Evolutionary conservation across 306 rosid genomes (phyloP), one percentile per base, ranked within the genome.

Genomic region (Dalbergia oliveri): DNA sequence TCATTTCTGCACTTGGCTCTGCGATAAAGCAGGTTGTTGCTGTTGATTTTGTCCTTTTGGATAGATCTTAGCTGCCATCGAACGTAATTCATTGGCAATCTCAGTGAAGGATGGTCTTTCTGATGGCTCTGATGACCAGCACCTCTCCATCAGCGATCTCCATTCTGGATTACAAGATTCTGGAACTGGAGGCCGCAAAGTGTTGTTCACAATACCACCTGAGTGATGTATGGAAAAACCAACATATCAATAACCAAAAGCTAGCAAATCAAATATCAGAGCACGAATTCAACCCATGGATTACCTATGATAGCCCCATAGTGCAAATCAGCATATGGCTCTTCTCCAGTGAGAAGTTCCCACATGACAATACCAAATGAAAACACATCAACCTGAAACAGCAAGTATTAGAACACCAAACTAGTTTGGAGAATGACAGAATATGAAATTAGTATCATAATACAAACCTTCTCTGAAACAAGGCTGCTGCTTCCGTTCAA

Each of bases 131-230:
- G 95, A 70, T 39, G 97, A 87, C 97, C 99, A 94, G 83, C 97
- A 92, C 84, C 87, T 80, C 90, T 92, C 97, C 97, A 92, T 94
- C 76, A 94, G 81, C 21, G 77, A 76, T 70, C 75, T 88, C 97
- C 97, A 94, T 58, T 91, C 97, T 0, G 89, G 84, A 73, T 88
- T 94, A 86, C 97, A 90, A 50, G 83, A 81, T 51, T 90, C 94
- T 0, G 94, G 97, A 65, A 94, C 69, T 41, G 75, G 85, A 14
- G 97, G 97, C 77, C 97, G 88, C 87, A 94, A 80, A 15, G 98
- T 94, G 89, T 94, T 94, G 84, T 88, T 94, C 79, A 94, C 97
- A 35, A 94, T 94, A 61, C 97, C 97, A 49, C 98, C 98, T 94
- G 86, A 74, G 78, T 76, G 43, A 54, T 75, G 60, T 73, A 71